These are phyloP conservation scores for Nemania bipapillata DNA, from an alignment of 2,329 filamentous ascomycete species.

Conservation along the genomic window DNA sequence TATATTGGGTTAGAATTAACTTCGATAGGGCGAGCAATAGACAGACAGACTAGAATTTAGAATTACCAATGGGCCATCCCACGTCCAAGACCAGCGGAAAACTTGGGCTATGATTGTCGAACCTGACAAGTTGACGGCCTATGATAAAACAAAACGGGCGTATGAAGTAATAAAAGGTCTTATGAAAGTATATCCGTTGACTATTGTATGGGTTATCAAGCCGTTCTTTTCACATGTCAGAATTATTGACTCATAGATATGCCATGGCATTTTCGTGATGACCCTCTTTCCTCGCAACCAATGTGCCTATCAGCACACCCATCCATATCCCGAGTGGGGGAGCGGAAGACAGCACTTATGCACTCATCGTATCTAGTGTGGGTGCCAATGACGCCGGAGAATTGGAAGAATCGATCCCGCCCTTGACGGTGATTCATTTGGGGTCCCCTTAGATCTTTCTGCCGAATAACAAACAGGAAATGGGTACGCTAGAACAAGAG, in stretches of 20 bases:
- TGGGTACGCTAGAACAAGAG: constrained; percentile 10
- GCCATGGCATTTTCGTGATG: background rate
- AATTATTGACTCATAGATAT: background rate
- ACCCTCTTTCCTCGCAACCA: background rate
- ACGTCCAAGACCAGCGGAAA: background rate
- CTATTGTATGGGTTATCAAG: background rate
- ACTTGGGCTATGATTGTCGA: background rate
- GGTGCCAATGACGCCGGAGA: constrained; percentile 6
- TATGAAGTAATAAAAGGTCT: background rate
- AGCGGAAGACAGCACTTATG: constrained; percentile 7
- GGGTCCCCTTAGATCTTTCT: background rate
- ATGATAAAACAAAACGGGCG: constrained; percentile 1
- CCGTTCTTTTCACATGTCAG: background rate
- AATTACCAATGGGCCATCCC: background rate
- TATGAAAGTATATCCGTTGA: background rate
- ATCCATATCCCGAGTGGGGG: constrained; percentile 15
- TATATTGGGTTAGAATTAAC: background rate
- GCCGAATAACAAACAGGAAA: constrained; percentile 16
- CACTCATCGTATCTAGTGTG: constrained; percentile 16
- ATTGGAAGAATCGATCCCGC: constrained; percentile 10
- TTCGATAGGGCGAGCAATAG: background rate
- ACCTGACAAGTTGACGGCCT: background rate
- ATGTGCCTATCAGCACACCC: constrained; percentile 8
- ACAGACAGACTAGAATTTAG: background rate
- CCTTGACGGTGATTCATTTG: background rate